These are phyloP conservation scores for Huntiella omanensis DNA, from an alignment of 2,329 filamentous ascomycete genomes.

Conservation along the genomic window DNA sequence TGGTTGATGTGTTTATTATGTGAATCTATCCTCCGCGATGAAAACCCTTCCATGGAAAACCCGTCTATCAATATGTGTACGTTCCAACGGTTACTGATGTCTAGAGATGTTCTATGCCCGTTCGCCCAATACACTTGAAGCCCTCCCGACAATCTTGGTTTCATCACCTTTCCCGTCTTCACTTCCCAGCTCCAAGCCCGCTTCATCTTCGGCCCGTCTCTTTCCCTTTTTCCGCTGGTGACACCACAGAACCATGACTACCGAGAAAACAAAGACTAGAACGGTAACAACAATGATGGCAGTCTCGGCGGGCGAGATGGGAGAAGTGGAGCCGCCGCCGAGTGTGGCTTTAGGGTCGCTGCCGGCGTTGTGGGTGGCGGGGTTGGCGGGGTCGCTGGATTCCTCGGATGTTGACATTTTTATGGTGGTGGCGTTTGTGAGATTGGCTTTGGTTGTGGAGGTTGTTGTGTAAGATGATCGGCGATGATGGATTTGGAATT, in stretches of 20 bases:
- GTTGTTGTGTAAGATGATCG: background rate
- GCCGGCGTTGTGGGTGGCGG: constrained; percentile 9
- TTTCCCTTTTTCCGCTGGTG: constrained; percentile 8
- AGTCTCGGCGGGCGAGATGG: constrained; percentile 10
- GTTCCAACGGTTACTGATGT: no score
- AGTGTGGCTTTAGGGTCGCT: constrained; percentile 10
- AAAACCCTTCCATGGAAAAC: no score
- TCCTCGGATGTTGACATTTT: background rate
- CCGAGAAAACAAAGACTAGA: constrained; percentile 6
- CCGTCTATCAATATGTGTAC: no score
- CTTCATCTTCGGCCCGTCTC: background rate
- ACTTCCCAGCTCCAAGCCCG: background rate
- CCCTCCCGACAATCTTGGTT: no score
- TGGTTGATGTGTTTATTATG: no score
- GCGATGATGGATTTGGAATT: background rate
- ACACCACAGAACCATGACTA: constrained; percentile 11
- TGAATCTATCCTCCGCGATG: no score
- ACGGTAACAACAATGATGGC: constrained; percentile 10
- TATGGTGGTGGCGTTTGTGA: background rate
- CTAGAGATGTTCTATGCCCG: no score
- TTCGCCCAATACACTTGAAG: no score
- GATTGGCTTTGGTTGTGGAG: background rate
- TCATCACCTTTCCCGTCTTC: background rate
- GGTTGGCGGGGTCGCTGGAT: constrained; percentile 9
- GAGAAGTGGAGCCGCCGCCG: constrained; percentile 6